Conservation (phyloP, 106 monocot species). For the Dioscorea alata region DNA sequence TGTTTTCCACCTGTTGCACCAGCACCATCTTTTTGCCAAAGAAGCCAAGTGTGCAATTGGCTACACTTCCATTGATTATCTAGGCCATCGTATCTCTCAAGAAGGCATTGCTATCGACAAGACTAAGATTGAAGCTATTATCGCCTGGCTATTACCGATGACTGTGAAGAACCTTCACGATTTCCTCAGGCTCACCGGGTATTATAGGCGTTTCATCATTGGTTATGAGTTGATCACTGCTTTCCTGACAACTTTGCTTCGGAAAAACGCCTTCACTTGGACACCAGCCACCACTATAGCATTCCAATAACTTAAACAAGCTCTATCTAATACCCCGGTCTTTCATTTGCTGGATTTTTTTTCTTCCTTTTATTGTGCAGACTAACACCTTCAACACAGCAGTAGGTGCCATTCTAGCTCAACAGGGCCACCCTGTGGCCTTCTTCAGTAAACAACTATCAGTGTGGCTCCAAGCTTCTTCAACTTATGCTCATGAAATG, state of each 20-base stretch:
- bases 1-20: background rate
- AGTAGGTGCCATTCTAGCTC: background rate
- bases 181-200: constrained; percentile 12
- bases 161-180: background rate
- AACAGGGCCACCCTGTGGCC: no score
- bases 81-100: no score
- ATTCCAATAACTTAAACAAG: constrained; percentile 12
- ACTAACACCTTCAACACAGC: constrained; percentile 9
- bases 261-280: no score
- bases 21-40: background rate
- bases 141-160: background rate
- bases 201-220: constrained; percentile 4
- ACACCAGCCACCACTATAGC: no score
- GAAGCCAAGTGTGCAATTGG: background rate
- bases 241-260: no score
- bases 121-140: background rate
- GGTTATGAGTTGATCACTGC: background rate
- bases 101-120: background rate
- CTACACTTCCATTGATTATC: background rate
- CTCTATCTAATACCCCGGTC: background rate
- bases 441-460: no score
- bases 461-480: no score
- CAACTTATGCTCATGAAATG: no score
- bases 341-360: constrained; percentile 10
- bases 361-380: background rate